Evolutionary conservation across 371 early-diverging fungal species (phyloP).

Genomic region (Nematocida minor): DNA sequence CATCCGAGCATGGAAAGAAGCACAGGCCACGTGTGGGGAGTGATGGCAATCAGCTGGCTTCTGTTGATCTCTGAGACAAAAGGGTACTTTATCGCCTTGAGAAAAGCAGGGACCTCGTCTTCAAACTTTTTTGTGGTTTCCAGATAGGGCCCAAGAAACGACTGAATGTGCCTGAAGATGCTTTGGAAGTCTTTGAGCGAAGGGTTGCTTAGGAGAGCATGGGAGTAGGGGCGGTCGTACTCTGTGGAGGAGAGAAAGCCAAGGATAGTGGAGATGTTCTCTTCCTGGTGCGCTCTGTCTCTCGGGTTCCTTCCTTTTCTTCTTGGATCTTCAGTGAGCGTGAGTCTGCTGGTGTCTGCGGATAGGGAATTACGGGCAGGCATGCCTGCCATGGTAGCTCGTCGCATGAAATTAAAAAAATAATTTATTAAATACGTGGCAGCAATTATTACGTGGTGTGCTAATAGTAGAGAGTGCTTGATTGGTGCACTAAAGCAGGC

Average conservation of each 20-base stretch:
- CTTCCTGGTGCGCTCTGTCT: conserved; percentile 69
- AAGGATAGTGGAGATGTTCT: conserved; percentile 68
- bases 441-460: no score
- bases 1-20: conserved; percentile 77
- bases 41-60: conserved; percentile 73
- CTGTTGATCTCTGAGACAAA: conserved; percentile 76
- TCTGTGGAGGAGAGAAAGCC: conserved; percentile 71
- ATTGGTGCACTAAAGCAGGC: no score
- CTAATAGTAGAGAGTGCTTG: no score
- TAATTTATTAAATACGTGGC: no score
- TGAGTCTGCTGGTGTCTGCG: conserved; percentile 1
- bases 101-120: conserved; percentile 73
- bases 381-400: conserved; percentile 50
- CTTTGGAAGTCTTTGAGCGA: conserved; percentile 76
- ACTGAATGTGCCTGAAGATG: conserved; percentile 79
- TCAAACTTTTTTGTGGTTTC: conserved; percentile 71
- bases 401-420: conserved; percentile 13
- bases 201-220: conserved; percentile 69
- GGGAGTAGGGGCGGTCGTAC: conserved; percentile 69
- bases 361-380: conserved; percentile 13
- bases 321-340: conserved; percentile 40
- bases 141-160: conserved; percentile 56
- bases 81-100: conserved; percentile 78
- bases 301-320: conserved; percentile 65
- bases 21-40: conserved; percentile 78